Base-by-base conservation (phyloP, 345 rosid species). In the Limnanthes douglasii region DNA sequence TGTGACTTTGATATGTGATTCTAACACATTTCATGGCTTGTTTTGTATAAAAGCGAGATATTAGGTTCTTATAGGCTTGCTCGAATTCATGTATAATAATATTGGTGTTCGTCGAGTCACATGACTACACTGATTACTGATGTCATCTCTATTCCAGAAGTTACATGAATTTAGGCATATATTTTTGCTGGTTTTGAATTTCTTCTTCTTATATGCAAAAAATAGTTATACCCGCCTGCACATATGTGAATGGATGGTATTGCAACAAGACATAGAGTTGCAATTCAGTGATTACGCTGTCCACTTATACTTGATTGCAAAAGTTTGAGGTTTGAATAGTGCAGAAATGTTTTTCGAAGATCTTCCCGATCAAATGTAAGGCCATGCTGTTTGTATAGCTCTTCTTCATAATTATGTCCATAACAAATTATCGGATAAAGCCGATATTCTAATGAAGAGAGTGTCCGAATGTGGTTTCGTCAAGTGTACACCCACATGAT, bases 201-300 rank as follows among this genome's bases (percentile, higher is more conserved):
- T n/a, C n/a, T n/a, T n/a, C n/a, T n/a, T n/a, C n/a, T n/a, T n/a
- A n/a, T n/a, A n/a, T n/a, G n/a, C n/a, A n/a, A n/a, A n/a, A n/a
- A n/a, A n/a, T n/a, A n/a, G n/a, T n/a, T n/a, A n/a, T 8, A 8
- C 15, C 11, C 45, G 23, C 25, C 15, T 51, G 48, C 42, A 90
- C 94, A 62, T 84, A 49, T 80, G 94, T 53, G 98, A 84, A 54
- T 84, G 98, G 98, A 80, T 84, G 93, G 73, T 60, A 26, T 52
- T 60, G 35, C 85, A 75, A 49, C 56, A 56, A 42, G 94, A 74
- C 44, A 66, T 84, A 34, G 72, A 70, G 62, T 62, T 90, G 14
- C 49, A 73, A 52, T 56, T 82, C 6, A 94, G 98, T 53, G 95
- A 90, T 41, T 80, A 72, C 48, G 95, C 95, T 19, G 75, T 84